These are phyloP conservation scores for Penicillium roqueforti DNA, from an alignment of 495 filamentous ascomycete genomes.

Conservation along the genomic window DNA sequence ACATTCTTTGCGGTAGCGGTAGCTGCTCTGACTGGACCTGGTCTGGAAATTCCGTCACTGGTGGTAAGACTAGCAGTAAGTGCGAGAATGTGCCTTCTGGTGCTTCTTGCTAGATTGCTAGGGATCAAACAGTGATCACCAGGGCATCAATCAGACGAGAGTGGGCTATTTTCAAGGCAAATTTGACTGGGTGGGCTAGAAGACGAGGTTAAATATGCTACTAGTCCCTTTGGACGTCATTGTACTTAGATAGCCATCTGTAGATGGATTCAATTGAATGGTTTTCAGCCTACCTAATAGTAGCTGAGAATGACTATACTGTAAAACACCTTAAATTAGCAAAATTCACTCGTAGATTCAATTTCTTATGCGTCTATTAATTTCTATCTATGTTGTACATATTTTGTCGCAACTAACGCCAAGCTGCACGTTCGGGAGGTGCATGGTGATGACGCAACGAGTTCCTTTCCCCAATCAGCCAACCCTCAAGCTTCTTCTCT, in stretches of 20 bases:
- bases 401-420: neutral
- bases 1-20: constrained; percentile 52
- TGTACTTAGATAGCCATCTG: neutral
- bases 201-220: neutral
- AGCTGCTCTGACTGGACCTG: constrained; percentile 48
- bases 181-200: neutral
- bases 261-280: neutral
- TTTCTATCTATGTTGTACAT: neutral
- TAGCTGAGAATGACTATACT: neutral
- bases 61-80: constrained; percentile 41
- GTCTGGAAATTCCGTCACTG: constrained; percentile 41
- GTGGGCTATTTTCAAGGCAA: neutral
- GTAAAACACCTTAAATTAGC: neutral
- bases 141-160: neutral
- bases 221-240: neutral
- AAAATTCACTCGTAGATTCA: neutral
- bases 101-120: constrained; percentile 35
- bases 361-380: neutral
- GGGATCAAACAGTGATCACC: neutral
- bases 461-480: neutral
- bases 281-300: neutral
- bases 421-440: neutral
- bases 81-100: constrained; percentile 43
- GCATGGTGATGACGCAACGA: neutral
- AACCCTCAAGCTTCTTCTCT: neutral